A percentile compares a stretch with the other conserved stretches of the same genome.
These are phyloP conservation scores for Tylopilus plumbeoviolaceoides DNA, from an alignment of 768 basidiomycete genomes.

Conservation along the genomic window DNA sequence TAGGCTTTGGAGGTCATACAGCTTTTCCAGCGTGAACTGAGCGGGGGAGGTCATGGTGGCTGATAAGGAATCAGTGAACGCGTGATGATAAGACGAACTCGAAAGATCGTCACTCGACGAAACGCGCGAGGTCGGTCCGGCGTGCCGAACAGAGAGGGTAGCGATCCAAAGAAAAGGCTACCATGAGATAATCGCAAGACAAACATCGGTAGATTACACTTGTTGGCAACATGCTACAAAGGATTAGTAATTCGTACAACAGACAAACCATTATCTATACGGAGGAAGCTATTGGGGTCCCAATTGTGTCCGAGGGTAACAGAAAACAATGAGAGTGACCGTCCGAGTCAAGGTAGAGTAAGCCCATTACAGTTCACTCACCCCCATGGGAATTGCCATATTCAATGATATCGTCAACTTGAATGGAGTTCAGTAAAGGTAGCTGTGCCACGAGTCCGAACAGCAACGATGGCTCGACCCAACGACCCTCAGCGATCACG, in stretches of 20 bases:
- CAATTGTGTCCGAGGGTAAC: background rate
- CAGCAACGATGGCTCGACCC: slow-evolving; percentile 17
- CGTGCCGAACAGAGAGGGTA: background rate
- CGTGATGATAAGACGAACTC: too few species aligned
- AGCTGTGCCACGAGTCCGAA: slow-evolving; percentile 11
- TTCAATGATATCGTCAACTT: slow-evolving; percentile 1
- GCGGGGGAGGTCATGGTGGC: slow-evolving; percentile 22
- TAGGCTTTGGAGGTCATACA: slow-evolving; percentile 55
- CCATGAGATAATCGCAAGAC: background rate
- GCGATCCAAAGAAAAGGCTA: too few species aligned
- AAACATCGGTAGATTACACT: slow-evolving; percentile 4
- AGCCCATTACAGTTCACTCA: slow-evolving; percentile 6
- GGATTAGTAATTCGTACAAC: background rate
- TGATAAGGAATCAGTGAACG: background rate
- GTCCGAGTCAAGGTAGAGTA: slow-evolving; percentile 3
- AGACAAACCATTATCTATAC: slow-evolving; percentile 5
- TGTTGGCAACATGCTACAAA: background rate
- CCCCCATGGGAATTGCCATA: slow-evolving; percentile 1
- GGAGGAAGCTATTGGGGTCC: background rate
- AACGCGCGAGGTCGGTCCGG: background rate
- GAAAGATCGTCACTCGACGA: background rate
- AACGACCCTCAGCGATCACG: slow-evolving; percentile 26
- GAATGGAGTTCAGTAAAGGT: slow-evolving; percentile 13
- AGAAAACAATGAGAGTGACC: slow-evolving; percentile 1
- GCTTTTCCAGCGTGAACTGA: slow-evolving; percentile 21